A percentile compares a stretch with the other conserved stretches of the same genome.
Conservation (phyloP, 805 yeast genomes). For the Brettanomyces custersianus region DNA sequence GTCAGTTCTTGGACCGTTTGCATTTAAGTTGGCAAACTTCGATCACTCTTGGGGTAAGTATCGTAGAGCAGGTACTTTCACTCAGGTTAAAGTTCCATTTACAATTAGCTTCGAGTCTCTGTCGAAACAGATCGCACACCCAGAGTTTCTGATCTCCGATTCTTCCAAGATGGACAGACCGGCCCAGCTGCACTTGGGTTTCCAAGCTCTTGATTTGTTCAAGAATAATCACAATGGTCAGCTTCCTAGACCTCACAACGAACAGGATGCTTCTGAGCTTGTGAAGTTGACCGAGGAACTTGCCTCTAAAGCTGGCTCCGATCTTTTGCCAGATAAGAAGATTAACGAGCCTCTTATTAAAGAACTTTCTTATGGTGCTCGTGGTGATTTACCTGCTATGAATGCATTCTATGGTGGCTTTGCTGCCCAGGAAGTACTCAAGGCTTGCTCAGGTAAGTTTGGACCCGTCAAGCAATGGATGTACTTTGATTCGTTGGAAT, state of each 20-base stretch:
- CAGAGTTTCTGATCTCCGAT: conserved; percentile 77
- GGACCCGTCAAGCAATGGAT: conserved; percentile 88
- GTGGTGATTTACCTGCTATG: conserved; percentile 87
- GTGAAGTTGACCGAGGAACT: conserved; percentile 51
- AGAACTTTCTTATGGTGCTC: conserved; percentile 75
- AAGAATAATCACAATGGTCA: conserved; percentile 48
- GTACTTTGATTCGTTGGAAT: conserved; percentile 90
- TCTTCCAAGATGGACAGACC: conserved; percentile 94
- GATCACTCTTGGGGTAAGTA: conserved; percentile 53
- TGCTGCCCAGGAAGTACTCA: conserved; percentile 92
- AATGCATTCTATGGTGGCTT: conserved; percentile 89
- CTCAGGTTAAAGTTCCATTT: conserved; percentile 83
- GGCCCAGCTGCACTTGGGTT: conserved; percentile 81
- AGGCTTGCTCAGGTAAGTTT: conserved; percentile 92
- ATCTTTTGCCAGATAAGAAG: conserved; percentile 42
- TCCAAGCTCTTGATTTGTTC: conserved; percentile 80
- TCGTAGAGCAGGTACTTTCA: conserved; percentile 78
- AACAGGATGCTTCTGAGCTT: conserved; percentile 64
- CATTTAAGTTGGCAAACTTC: conserved; percentile 60
- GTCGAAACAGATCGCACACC: conserved; percentile 54
- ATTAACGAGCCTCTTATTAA: conserved; percentile 57
- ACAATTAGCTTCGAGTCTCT: conserved; percentile 56
- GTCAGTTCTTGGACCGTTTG: conserved; percentile 89
- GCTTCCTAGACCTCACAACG: conserved; percentile 71
- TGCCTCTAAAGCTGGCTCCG: conserved; percentile 43